A percentile compares a stretch with the other conserved stretches of the same genome.
Evolutionary conservation across 2,329 filamentous ascomycete genomes (phyloP).

Genomic region (Exophiala mesophila): DNA sequence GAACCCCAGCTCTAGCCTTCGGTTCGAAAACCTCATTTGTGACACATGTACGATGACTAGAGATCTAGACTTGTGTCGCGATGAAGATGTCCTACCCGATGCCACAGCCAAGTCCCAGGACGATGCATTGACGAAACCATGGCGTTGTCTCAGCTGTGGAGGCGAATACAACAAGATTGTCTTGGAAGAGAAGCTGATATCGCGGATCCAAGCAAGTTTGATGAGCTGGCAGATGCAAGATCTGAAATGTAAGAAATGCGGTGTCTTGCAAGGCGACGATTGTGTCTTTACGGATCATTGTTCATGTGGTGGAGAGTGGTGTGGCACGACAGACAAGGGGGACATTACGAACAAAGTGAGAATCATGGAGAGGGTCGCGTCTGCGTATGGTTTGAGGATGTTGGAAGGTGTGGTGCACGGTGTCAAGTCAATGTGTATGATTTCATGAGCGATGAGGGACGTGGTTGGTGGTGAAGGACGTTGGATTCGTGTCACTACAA

Average conservation of each 20-base stretch:
- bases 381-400: conserved; percentile 77
- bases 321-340: conserved; percentile 61
- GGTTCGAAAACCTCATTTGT: conserved; percentile 72
- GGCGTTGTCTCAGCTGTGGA: conserved; percentile 73
- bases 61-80: conserved; percentile 87
- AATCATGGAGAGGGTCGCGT: conserved; percentile 70
- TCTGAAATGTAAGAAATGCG: conserved; percentile 69
- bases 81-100: conserved; percentile 69
- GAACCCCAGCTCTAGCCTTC: conserved; percentile 74
- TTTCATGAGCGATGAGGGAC: conserved; percentile 14
- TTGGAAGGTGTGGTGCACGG: conserved; percentile 68
- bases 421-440: conserved; percentile 45
- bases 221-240: conserved; percentile 87
- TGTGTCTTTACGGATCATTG: conserved; percentile 82
- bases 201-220: conserved; percentile 66
- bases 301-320: conserved; percentile 84
- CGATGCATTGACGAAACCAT: conserved; percentile 44
- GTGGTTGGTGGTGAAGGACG: too few species aligned
- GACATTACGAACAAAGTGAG: conserved; percentile 61
- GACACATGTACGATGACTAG: conserved; percentile 84
- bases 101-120: conserved; percentile 28
- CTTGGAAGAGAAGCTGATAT: conserved; percentile 79
- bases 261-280: conserved; percentile 69
- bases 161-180: conserved; percentile 70
- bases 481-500: too few species aligned